Conservation (phyloP, 257 asterid genomes). For the Misopates orontium region DNA sequence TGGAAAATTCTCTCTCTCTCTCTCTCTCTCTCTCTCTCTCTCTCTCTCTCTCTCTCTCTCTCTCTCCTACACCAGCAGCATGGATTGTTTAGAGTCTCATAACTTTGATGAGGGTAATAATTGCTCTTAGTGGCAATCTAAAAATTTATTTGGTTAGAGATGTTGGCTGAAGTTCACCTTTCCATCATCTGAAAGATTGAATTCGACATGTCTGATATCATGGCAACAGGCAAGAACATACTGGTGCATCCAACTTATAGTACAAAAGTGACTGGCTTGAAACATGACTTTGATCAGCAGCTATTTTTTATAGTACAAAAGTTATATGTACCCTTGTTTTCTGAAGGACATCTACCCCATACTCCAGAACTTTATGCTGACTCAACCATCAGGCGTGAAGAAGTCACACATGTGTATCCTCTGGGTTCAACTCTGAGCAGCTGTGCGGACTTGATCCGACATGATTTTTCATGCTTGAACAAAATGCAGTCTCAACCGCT, state of each 20-base stretch:
- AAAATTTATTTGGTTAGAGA: background rate
- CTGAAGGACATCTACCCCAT: slow-evolving; percentile 12
- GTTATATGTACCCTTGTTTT: background rate
- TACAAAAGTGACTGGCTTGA: too few relatives aligned
- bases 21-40: background rate
- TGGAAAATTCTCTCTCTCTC: background rate
- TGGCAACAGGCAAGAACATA: too few relatives aligned
- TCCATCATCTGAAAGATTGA: too few relatives aligned
- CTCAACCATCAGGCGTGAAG: slow-evolving; percentile 6
- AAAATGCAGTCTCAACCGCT: slow-evolving; percentile 14
- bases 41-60: too few relatives aligned
- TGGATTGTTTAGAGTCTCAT: background rate
- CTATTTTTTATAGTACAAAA: background rate
- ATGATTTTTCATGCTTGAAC: slow-evolving; percentile 10
- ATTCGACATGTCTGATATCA: too few relatives aligned
- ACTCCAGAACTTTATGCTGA: background rate
- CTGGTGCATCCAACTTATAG: too few relatives aligned
- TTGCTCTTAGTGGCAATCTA: too few relatives aligned
- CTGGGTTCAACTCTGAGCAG: slow-evolving; percentile 11
- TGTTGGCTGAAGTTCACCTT: background rate
- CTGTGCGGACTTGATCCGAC: slow-evolving; percentile 1
- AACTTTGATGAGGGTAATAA: too few relatives aligned
- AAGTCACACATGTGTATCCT: background rate
- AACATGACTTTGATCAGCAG: background rate
- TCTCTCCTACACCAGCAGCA: background rate